Base-by-base conservation (phyloP, 805 yeast species). In the Kuraishia hungarica region DNA sequence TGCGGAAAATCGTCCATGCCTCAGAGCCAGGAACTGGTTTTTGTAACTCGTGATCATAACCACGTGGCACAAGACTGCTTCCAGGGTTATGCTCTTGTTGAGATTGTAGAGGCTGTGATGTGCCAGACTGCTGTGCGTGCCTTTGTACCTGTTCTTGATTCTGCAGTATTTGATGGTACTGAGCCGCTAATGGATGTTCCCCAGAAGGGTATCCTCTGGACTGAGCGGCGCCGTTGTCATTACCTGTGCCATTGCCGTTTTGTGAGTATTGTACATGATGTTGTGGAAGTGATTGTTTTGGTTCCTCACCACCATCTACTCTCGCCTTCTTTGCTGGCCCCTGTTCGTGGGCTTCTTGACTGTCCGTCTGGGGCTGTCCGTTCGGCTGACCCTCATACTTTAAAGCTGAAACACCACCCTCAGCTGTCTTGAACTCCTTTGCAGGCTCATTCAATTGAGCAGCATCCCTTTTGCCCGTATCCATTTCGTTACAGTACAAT, bases 1-100 rank as follows among this genome's bases (percentile, higher is more conserved):
- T 85, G 64, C 97, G 83, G 67, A 83, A 82, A 58, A 78, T 79
- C 66, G 86, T 90, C 93, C 94, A 88, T 67, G 87, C 96, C 50
- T 85, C 89, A 29, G 86, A 71, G n/a, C 94, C 94, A 50, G 85
- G 86, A 11, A 72, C 66, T 2, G 92, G 89, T 67, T 83, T 84
- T 4, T 52, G 48, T 5, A 59, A 19, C 8, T 35, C 20, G 15
- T 57, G 59, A 17, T 61, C 61, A 24, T 48, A 35, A 13, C 55
- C 46, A 55, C 55, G 53, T 53, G 55, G 13, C 61, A 58, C 43
- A 24, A 51, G 51, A 58, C 64, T 53, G 60, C 63, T 39, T 53
- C 54, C 56, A 61, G 43, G 43, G 43, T 15, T 35, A 15, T 35
- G 43, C 8, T 35, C 43, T 8, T 35, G 43, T 8, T 7, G 43